Evolutionary conservation across 768 basidiomycete species (phyloP).

Genomic region (Boletus vermiculosoides): DNA sequence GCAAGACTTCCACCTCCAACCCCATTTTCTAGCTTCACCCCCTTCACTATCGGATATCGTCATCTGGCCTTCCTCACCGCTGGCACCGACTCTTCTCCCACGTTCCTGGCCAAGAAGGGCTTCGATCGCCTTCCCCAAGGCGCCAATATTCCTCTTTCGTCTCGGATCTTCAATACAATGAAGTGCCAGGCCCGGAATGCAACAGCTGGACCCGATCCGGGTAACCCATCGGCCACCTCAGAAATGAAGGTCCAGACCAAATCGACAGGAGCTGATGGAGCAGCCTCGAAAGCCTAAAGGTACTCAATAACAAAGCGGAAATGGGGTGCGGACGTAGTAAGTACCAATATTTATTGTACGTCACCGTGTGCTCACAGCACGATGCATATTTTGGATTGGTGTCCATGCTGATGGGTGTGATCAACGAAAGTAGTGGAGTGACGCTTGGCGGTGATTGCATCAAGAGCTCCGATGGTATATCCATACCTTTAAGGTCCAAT

Average conservation of each 20-base stretch:
- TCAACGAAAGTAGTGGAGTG: slow-evolving; percentile 51
- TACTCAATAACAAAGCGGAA: slow-evolving; percentile 44
- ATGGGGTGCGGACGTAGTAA: slow-evolving; percentile 62
- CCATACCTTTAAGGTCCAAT: slow-evolving; percentile 49
- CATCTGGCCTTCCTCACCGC: slow-evolving; percentile 36
- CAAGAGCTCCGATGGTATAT: slow-evolving; percentile 30
- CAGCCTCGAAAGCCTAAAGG: slow-evolving; percentile 39
- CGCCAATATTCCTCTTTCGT: slow-evolving; percentile 70
- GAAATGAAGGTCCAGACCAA: slow-evolving; percentile 48
- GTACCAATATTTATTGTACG: slow-evolving; percentile 69
- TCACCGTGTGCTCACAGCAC: slow-evolving; percentile 55
- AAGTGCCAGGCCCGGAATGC: slow-evolving; percentile 74
- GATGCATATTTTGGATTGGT: slow-evolving; percentile 64
- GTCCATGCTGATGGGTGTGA: slow-evolving; percentile 66
- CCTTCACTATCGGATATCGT: slow-evolving; percentile 46
- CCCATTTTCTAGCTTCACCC: slow-evolving; percentile 77
- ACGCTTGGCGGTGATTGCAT: slow-evolving; percentile 35
- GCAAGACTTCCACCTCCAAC: slow-evolving; percentile 55
- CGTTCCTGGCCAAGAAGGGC: slow-evolving; percentile 58
- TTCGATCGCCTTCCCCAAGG: slow-evolving; percentile 72
- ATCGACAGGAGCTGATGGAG: slow-evolving; percentile 39
- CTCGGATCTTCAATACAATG: slow-evolving; percentile 76
- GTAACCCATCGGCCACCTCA: slow-evolving; percentile 60
- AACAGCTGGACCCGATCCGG: slow-evolving; percentile 70
- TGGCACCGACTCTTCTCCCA: slow-evolving; percentile 63